phyloP scores from a whole-genome alignment of 129 eudicot genomes.

The Pulicaria dysenterica region DNA sequence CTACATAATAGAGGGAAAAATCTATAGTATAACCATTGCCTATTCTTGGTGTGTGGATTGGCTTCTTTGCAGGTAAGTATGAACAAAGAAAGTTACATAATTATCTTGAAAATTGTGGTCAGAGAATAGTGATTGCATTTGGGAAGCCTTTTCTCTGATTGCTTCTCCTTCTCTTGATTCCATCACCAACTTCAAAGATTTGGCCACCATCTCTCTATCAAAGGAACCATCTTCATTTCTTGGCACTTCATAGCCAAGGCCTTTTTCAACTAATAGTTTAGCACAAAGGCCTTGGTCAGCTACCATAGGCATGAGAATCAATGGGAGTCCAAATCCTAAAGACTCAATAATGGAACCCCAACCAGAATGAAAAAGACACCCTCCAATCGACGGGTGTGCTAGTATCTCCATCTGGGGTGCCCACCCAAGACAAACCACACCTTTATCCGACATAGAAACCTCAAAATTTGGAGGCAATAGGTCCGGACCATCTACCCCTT shows the following conservation, averaged over 20 bases:
- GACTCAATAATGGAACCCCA: conserved; percentile 57
- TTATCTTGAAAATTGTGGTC: conserved; percentile 32
- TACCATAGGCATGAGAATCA: conserved; percentile 56
- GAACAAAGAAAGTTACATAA: too few species aligned
- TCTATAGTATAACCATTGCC: too few species aligned
- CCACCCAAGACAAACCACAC: conserved; percentile 53
- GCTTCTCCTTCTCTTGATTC: conserved; percentile 39
- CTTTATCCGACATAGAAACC: conserved; percentile 28
- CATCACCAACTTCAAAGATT: conserved; percentile 46
- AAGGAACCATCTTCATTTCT: conserved; percentile 57
- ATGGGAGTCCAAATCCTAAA: conserved; percentile 49
- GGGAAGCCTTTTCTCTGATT: conserved; percentile 37
- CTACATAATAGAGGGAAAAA: too few species aligned
- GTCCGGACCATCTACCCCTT: conserved; percentile 30
- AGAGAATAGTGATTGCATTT: conserved; percentile 35
- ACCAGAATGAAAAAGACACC: conserved; percentile 58
- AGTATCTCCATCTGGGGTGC: conserved; percentile 57
- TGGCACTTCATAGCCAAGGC: conserved; percentile 56
- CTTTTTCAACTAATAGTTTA: conserved; percentile 52
- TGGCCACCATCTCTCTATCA: conserved; percentile 38
- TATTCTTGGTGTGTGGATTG: too few species aligned
- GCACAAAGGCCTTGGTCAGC: conserved; percentile 56
- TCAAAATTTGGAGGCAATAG: conserved; percentile 44
- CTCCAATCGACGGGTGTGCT: conserved; percentile 61
- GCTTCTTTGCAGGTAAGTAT: too few species aligned